Base-by-base conservation (phyloP, 345 rosid species). In the Noccaea caerulescens region DNA sequence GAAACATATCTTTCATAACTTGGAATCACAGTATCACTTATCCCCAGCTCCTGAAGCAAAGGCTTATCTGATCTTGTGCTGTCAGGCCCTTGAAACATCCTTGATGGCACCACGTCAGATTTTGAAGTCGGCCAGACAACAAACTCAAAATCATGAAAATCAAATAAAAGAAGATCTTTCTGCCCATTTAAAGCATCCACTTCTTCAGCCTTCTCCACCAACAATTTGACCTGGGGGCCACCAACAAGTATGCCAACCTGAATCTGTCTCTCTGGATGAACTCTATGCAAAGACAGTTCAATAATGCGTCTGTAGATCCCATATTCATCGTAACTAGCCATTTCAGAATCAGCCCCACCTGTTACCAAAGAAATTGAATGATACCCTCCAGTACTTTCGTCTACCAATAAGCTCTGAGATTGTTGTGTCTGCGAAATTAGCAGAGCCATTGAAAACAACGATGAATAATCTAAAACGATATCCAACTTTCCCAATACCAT, bases 261-360 rank as follows among this genome's bases (percentile, higher is more conserved):
- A 79, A 88, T 71, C 67, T 71, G 79, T 79, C 85, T 87, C 84
- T 83, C 88, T 8, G 89, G 93, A 71, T 87, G 81, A 72, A 82
- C 64, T 63, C 77, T 81, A 58, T 80, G 77, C 53, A 90, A 72
- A 41, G 52, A 62, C 76, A 16, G 72, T 80, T 84, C 85, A 73
- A 84, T 67, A 67, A 58, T 81, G 65, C 72, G 50, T 13, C 73
- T 70, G 79, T 34, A 82, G 58, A 47, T 56, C 62, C 79, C 84
- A 56, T 77, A 82, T 68, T 75, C 79, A 32, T 68, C 66, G 45
- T 54, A 65, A 80, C 80, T 85, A 72, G 58, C 75, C 54, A 45
- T 66, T 66, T 79, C 82, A 67, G 58, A 69, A 59, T 72, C 78
- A 79, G 68, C 77, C 58, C 63, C 80, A 55, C 25, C 56, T 20